These are phyloP conservation scores for Tylopilus subfusipes DNA, from an alignment of 768 basidiomycete genomes.

Conservation along the genomic window DNA sequence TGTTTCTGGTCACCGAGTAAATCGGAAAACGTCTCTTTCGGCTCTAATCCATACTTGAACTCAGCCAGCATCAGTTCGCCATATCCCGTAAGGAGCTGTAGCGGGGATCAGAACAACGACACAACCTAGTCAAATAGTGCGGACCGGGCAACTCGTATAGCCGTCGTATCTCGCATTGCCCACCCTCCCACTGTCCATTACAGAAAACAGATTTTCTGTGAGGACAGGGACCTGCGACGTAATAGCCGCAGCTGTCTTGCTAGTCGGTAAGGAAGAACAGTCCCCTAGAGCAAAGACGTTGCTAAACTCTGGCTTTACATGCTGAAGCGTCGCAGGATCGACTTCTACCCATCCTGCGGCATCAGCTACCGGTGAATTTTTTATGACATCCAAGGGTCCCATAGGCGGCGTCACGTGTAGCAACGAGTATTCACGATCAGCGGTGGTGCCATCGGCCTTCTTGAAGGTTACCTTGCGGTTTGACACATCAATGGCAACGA, in stretches of 20 bases:
- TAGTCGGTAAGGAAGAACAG: slow-evolving; percentile 86
- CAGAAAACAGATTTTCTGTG: slow-evolving; percentile 79
- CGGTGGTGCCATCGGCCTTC: slow-evolving; percentile 62
- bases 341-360: slow-evolving; percentile 88
- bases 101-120: not conserved
- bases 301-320: slow-evolving; percentile 70
- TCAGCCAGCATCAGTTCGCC: slow-evolving; percentile 84
- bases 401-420: slow-evolving; percentile 90
- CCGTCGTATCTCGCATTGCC: slow-evolving; percentile 77
- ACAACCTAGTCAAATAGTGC: slow-evolving; percentile 24
- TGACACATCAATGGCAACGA: slow-evolving; percentile 67
- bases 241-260: slow-evolving; percentile 95
- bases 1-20: slow-evolving; percentile 72
- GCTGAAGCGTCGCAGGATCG: slow-evolving; percentile 74
- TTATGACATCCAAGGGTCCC: slow-evolving; percentile 83
- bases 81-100: slow-evolving; percentile 74
- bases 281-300: slow-evolving; percentile 95
- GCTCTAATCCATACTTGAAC: slow-evolving; percentile 88
- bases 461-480: slow-evolving; percentile 84
- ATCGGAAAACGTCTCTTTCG: slow-evolving; percentile 78
- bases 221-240: slow-evolving; percentile 89
- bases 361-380: slow-evolving; percentile 74
- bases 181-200: slow-evolving; percentile 70
- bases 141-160: slow-evolving; percentile 83
- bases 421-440: slow-evolving; percentile 74